Base-by-base conservation (phyloP, 371 early-diverging fungal genomes). In the Paraphysoderma sedebokerense region DNA sequence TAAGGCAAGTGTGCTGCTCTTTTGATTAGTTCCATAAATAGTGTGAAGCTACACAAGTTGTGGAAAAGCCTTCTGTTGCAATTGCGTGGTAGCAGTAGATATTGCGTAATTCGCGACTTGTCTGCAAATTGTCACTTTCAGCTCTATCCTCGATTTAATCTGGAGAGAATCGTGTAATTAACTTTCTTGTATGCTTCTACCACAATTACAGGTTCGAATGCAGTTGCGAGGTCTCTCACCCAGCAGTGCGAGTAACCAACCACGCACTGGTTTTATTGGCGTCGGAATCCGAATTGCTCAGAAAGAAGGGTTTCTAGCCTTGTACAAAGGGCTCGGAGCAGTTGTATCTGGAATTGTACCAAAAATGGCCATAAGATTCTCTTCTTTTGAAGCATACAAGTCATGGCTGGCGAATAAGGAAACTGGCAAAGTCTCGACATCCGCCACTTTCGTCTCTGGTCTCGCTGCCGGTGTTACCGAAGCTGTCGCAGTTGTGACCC, bases 341-440 rank as follows among this genome's bases (percentile, higher is more conserved):
- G 96, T 96, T 12, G 84, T 91, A n/a, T 68, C 87, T 12, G 96
- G 95, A 49, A 96, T 96, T 55, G 92, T 96, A 8, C 97, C 97
- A 50, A 96, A 96, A 72, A 93, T 93, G 93, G 92, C 96, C 29
- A 96, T 96, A 54, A 81, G 97, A 27, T 96, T 96, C 71, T 82
- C 86, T 15, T 88, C 88, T 46, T 95, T 96, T 59, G 95, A 96
- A 62, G 66, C 72, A 39, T 96, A 87, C 74, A 95, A 96, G 68
- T 64, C 70, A n/a, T 59, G 62, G 55, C 54, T 92, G 61, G 81
- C 85, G 24, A 74, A 82, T 63, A 62, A 70, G 20, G 57, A 64
- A 4, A 66, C 69, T 17, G 87, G 87, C 34, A 66, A 68, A 17
- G 79, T 78, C 12, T 65, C 72, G 53, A 79, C 82, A 13, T 57